Evolutionary conservation across 2,329 filamentous ascomycete genomes (phyloP), one percentile per base, ranked within the genome.

Genomic region (Aspergillus pseudonomiae): DNA sequence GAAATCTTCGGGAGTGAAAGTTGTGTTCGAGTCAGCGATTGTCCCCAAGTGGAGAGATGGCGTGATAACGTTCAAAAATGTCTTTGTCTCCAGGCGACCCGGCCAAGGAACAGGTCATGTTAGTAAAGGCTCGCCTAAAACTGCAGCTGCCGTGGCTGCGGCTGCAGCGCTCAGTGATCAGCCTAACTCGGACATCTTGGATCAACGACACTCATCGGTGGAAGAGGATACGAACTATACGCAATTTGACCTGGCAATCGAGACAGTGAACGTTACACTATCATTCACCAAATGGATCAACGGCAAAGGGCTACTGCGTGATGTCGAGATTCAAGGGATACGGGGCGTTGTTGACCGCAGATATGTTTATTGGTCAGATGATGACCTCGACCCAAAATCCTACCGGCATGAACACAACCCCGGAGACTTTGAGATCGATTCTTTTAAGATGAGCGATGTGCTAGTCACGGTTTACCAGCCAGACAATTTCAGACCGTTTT

Each of bases 271-370:
- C 73, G 94, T 99, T 48, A 98, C 94, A 0, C 78, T 99, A 30
- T 99, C 95, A 0, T 98, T 99, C 71, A 85, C 93, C n/a, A 98
- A 97, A 75, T 99, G 95, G 95, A 96, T 96, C 88, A 98, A 97
- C 71, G 94, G 95, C 26, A 97, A 94, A 77, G 95, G 95, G 0
- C 84, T 96, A 6, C 82, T 99, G 10, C 90, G 92, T 70, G 92
- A 98, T 74, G 95, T 99, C 48, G 93, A 97, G 74, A 90, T 99
- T 59, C 95, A 93, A 74, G 95, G 95, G 5, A 91, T 99, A 34
- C 88, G 95, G 64, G 95, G 95, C 26, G 92, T 98, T 6, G 85
- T 99, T 52, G 95, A 99, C 78, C 88, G 95, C 63, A 97, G 93
- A 0, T 91, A 89, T 54, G 91, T 99, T 2, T 81, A 84, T 62